Evolutionary conservation across 139 green algal genomes (phyloP).

Genomic region (Choricystis sp.): DNA sequence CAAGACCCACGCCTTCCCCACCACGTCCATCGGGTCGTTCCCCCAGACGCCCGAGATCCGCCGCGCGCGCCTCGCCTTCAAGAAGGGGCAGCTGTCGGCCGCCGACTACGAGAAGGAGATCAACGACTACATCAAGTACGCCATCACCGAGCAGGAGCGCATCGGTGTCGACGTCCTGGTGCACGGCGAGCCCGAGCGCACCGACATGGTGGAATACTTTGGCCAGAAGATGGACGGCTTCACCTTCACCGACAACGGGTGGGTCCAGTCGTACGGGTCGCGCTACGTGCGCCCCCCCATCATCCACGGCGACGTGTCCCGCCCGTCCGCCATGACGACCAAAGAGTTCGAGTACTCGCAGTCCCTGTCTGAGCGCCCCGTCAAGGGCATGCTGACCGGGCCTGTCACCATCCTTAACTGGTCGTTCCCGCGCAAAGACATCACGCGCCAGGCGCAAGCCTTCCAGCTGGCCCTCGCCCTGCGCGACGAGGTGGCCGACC

Average conservation of each 20-base stretch:
- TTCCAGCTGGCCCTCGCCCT: slow-evolving; percentile 67
- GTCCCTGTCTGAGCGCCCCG: slow-evolving; percentile 45
- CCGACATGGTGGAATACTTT: slow-evolving; percentile 79
- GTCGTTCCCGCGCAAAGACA: slow-evolving; percentile 75
- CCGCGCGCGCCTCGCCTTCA: slow-evolving; percentile 31
- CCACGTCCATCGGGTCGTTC: slow-evolving; percentile 81
- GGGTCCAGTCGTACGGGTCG: slow-evolving; percentile 67
- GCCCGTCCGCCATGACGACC: slow-evolving; percentile 53
- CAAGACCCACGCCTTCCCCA: slow-evolving; percentile 49
- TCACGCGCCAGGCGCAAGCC: slow-evolving; percentile 42
- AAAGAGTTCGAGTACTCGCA: slow-evolving; percentile 62
- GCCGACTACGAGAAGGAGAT: slow-evolving; percentile 49
- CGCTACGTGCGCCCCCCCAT: slow-evolving; percentile 78
- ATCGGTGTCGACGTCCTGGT: slow-evolving; percentile 79
- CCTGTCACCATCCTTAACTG: slow-evolving; percentile 89
- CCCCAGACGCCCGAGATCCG: slow-evolving; percentile 66
- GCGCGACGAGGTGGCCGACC: slow-evolving; percentile 61
- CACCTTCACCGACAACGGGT: slow-evolving; percentile 52
- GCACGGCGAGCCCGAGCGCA: slow-evolving; percentile 76
- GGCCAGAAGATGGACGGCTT: slow-evolving; percentile 63
- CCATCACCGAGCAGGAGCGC: slow-evolving; percentile 43
- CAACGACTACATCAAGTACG: slow-evolving; percentile 32
- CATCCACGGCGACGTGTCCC: slow-evolving; percentile 54
- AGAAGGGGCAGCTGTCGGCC: slow-evolving; percentile 31
- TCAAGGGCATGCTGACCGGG: slow-evolving; percentile 89